These are phyloP conservation scores for Kokia cookei DNA, from an alignment of 441 rosid species.

Conservation along the genomic window DNA sequence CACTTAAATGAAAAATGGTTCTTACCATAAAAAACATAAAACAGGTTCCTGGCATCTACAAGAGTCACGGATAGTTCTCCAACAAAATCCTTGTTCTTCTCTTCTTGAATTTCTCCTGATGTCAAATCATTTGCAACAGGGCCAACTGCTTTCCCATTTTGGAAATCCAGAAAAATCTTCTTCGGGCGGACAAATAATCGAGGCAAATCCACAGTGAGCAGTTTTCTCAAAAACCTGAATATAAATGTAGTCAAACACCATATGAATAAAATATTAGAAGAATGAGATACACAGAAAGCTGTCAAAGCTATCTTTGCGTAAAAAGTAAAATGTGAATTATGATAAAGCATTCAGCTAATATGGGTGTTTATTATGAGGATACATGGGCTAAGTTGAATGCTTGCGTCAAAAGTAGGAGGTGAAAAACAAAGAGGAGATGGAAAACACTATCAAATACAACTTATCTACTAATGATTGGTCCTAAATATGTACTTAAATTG, in stretches of 20 bases:
- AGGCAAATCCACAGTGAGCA: conserved; percentile 92
- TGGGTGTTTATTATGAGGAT: background rate
- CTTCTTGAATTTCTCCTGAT: conserved; percentile 82
- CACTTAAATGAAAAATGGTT: background rate
- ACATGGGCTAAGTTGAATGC: background rate
- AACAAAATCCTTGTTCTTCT: conserved; percentile 68
- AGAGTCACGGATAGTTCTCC: conserved; percentile 93
- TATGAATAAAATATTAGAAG: background rate
- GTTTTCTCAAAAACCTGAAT: conserved; percentile 85
- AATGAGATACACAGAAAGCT: background rate
- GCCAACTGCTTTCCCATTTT: conserved; percentile 89
- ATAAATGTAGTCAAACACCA: background rate
- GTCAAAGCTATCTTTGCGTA: background rate
- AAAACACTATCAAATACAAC: background rate
- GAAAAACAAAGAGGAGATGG: background rate
- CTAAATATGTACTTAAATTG: background rate
- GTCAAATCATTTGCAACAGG: conserved; percentile 60
- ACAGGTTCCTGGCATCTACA: conserved; percentile 86
- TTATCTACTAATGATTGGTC: background rate
- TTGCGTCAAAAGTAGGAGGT: background rate
- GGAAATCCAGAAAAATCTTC: conserved; percentile 95
- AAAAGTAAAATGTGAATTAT: background rate
- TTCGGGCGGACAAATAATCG: conserved; percentile 88
- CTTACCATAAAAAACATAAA: conserved; percentile 69
- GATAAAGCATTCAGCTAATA: background rate